Conservation (phyloP, 1,139 yeast genomes). For the Saccharomyces hybrid region DNA sequence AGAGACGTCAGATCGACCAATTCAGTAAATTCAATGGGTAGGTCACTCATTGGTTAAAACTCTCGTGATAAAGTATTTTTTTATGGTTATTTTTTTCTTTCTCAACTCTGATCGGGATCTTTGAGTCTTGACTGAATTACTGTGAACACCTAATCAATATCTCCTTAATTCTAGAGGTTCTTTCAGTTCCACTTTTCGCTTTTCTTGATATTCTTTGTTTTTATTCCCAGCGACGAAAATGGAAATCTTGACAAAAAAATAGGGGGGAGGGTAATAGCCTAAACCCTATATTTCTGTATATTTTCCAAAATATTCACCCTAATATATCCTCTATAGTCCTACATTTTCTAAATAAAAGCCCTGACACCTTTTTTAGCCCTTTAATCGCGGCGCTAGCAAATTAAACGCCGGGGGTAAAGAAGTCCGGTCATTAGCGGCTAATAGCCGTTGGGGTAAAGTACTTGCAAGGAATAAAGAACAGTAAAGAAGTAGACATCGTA, state of each 20-base stretch:
- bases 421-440: not conserved
- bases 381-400: not conserved
- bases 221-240: not conserved
- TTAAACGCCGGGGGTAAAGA: not conserved
- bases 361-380: too few relatives aligned
- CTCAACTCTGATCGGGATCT: not conserved
- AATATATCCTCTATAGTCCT: too few relatives aligned
- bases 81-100: not conserved
- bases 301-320: too few relatives aligned
- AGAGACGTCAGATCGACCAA: conserved; percentile 77
- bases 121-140: not conserved
- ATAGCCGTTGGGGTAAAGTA: not conserved
- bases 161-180: not conserved
- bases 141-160: not conserved
- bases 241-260: not conserved
- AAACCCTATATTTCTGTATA: not conserved
- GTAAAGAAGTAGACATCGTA: not conserved
- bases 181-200: not conserved
- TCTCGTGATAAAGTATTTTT: conserved; percentile 1
- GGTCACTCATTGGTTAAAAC: conserved; percentile 42
- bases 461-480: not conserved
- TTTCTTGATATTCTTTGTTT: not conserved
- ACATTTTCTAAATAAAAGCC: too few relatives aligned
- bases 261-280: not conserved
- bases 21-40: conserved; percentile 96